A percentile compares a stretch with the other conserved stretches of the same genome.
Conservation (phyloP, 371 early-diverging fungal genomes). For the Mortierella sp. region DNA sequence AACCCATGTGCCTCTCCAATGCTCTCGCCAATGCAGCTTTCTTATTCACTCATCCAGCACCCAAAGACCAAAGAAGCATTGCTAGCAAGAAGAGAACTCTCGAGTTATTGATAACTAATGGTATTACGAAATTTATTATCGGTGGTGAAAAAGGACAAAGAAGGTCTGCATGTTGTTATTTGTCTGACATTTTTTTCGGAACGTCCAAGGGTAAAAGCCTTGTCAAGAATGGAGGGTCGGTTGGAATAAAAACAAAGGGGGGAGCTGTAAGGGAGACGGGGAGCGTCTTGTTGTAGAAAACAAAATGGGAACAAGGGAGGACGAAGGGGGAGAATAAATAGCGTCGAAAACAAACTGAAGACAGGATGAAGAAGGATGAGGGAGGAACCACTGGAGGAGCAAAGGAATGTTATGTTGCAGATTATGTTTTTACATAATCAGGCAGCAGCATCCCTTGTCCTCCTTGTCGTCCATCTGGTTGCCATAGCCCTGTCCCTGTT, state of each 20-base stretch:
- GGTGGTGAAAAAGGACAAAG: background rate
- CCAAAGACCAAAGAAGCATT: no score
- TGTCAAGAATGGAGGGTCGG: background rate
- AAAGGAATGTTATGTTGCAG: conserved; percentile 33
- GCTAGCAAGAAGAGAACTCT: background rate
- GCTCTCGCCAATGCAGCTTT: no score
- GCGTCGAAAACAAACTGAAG: background rate
- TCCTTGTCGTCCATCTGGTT: conserved; percentile 48
- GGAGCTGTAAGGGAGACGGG: background rate
- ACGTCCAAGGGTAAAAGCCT: conserved; percentile 3
- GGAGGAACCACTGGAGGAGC: background rate
- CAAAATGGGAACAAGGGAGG: background rate
- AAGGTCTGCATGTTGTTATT: background rate
- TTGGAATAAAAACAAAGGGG: background rate
- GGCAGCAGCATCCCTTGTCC: conserved; percentile 62
- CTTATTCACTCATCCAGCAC: background rate
- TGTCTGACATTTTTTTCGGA: background rate
- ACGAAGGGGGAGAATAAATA: conserved; percentile 5
- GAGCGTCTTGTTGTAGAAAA: background rate
- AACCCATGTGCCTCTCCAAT: no score
- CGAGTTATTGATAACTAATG: background rate
- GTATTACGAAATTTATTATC: conserved; percentile 11
- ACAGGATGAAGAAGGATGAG: background rate
- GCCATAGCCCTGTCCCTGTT: conserved; percentile 59
- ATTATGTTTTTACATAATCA: conserved; percentile 53